These are phyloP conservation scores for Phytophthora pluvialis DNA, from an alignment of 352 stramenopile species.

Conservation along the genomic window DNA sequence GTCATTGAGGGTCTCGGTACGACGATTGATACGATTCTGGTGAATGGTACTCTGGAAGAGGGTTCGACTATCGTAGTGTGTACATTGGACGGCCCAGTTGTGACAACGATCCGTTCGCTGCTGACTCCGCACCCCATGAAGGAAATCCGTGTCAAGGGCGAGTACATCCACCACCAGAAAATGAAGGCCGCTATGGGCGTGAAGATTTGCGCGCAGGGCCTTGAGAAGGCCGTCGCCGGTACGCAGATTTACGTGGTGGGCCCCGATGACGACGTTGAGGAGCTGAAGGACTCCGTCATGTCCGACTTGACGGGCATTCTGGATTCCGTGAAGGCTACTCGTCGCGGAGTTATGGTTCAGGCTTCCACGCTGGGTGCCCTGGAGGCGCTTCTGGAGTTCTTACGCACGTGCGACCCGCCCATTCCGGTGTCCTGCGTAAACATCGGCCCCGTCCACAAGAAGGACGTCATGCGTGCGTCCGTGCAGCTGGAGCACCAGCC, in stretches of 20 bases:
- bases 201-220: constrained; percentile 97
- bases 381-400: constrained; percentile 98
- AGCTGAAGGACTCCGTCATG: constrained; percentile 98
- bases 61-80: constrained; percentile 98
- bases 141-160: constrained; percentile 96
- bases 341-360: constrained; percentile 98
- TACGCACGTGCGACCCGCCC: constrained; percentile 93
- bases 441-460: constrained; percentile 99
- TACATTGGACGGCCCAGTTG: constrained; percentile 97
- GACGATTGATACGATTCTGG: constrained; percentile 98
- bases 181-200: constrained; percentile 99
- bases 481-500: constrained; percentile 98
- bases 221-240: constrained; percentile 98
- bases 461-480: constrained; percentile 98
- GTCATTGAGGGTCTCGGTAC: constrained; percentile 98
- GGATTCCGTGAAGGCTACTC: constrained; percentile 96
- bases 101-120: constrained; percentile 97
- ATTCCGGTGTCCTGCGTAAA: constrained; percentile 96
- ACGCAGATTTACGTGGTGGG: constrained; percentile 98
- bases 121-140: constrained; percentile 98
- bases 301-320: constrained; percentile 95
- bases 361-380: constrained; percentile 98
- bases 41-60: constrained; percentile 97
- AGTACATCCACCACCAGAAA: constrained; percentile 96
- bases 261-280: constrained; percentile 96